Evolutionary conservation across 2,329 filamentous ascomycete species (phyloP).

Genomic region (Fusarium succisae): DNA sequence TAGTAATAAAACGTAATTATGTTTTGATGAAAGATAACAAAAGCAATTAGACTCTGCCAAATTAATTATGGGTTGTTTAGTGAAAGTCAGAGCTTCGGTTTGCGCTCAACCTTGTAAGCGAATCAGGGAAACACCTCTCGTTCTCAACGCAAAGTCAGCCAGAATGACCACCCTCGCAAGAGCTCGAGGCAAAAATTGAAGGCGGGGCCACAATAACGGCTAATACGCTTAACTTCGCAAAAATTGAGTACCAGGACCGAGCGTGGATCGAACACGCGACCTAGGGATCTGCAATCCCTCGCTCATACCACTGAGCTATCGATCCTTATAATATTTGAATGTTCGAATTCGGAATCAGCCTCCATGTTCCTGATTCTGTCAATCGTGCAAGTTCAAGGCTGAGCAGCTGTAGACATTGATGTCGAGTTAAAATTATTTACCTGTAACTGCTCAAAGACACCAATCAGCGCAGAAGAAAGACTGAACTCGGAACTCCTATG

Average conservation of each 20-base stretch:
- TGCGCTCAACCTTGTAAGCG: too few species aligned
- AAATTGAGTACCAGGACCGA: background rate
- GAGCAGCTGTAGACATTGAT: background rate
- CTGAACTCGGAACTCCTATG: too few species aligned
- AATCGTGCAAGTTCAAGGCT: background rate
- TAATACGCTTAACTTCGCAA: background rate
- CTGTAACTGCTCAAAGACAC: background rate
- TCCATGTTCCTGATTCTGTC: fast-evolving
- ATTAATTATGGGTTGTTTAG: background rate
- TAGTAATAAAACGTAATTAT: fast-evolving
- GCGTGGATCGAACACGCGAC: background rate
- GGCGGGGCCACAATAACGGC: too few species aligned
- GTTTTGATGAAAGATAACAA: background rate
- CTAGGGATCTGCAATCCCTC: conserved; percentile 17
- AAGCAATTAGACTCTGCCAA: too few species aligned
- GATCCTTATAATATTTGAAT: background rate
- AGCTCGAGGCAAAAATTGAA: background rate
- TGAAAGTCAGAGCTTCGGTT: too few species aligned
- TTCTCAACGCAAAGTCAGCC: background rate
- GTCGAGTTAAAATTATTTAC: background rate
- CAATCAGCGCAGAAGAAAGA: background rate
- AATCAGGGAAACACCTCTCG: too few species aligned
- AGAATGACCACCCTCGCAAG: background rate
- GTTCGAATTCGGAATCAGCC: fast-evolving
- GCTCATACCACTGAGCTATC: conserved; percentile 15